Evolutionary conservation across 768 basidiomycete species (phyloP).

Genomic region (Podaxis rugospora): DNA sequence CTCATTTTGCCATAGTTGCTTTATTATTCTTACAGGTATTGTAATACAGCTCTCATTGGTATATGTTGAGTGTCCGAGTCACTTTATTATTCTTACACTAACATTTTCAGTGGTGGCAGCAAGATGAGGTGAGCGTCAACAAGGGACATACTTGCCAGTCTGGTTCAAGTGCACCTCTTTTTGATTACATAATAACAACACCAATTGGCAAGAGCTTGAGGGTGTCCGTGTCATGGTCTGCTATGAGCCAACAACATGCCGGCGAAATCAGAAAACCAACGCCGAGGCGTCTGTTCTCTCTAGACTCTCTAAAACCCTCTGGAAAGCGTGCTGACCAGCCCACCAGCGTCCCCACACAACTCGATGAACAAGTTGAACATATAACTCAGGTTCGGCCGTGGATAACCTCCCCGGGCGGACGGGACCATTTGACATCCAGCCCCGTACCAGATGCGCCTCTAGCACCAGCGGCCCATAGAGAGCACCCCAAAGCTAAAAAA

Average conservation of each 20-base stretch:
- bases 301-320: constrained; percentile 19
- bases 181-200: no score
- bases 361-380: neutral
- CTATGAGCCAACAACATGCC: neutral
- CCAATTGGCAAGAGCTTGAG: no score
- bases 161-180: no score
- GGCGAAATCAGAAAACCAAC: constrained; percentile 13
- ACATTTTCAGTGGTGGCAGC: no score
- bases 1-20: no score
- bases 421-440: constrained; percentile 10
- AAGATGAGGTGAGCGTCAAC: no score
- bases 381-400: neutral
- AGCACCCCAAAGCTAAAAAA: neutral
- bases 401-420: constrained; percentile 11
- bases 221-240: neutral
- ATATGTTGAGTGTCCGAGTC: no score
- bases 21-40: no score
- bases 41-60: no score
- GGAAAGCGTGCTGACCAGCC: constrained; percentile 12
- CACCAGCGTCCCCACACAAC: neutral
- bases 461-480: neutral
- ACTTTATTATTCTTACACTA: no score
- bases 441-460: constrained; percentile 10
- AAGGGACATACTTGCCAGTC: no score
- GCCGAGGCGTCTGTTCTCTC: constrained; percentile 20